Percentiles rank a stretch among this genome's conserved stretches.
Conservation (phyloP, 2,329 filamentous ascomycete species). For the Magnaporthiopsis rhizophila region DNA sequence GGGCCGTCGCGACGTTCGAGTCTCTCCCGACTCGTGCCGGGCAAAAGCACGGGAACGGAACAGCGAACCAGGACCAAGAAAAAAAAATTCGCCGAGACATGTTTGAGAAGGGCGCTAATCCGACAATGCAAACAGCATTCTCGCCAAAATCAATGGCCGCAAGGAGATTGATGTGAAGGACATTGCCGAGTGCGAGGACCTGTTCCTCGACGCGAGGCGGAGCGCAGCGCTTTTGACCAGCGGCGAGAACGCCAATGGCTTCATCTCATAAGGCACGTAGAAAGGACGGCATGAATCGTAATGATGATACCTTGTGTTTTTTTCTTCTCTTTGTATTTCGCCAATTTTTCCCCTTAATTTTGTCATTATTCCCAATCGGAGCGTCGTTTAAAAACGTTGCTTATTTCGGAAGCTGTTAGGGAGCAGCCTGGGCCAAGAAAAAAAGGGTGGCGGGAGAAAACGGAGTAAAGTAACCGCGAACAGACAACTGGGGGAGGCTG, state of each 20-base stretch:
- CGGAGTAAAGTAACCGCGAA: neutral
- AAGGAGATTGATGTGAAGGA: conserved; percentile 70
- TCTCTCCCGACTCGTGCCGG: neutral
- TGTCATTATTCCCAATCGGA: neutral
- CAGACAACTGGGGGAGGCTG: conserved; percentile 5
- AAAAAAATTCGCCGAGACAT: conserved; percentile 7
- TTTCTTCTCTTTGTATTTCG: conserved; percentile 3
- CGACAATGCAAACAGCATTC: conserved; percentile 50
- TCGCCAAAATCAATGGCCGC: conserved; percentile 76
- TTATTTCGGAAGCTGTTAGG: neutral
- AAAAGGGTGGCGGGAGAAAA: conserved; percentile 1
- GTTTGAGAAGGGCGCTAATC: conserved; percentile 19
- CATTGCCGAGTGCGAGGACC: conserved; percentile 71
- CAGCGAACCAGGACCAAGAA: neutral
- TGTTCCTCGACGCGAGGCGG: conserved; percentile 75
- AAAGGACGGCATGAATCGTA: neutral
- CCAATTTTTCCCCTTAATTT: neutral
- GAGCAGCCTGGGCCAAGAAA: conserved; percentile 7
- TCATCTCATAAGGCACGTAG: conserved; percentile 45
- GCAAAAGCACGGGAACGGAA: conserved; percentile 3
- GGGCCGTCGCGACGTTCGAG: conserved; percentile 7
- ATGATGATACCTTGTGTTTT: neutral
- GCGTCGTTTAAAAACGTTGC: neutral
- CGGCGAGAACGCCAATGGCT: conserved; percentile 52
- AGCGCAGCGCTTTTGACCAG: conserved; percentile 62